phyloP scores from a whole-genome alignment of 1,284 basidiomycete species.

The Pseudozyma thailandica region DNA sequence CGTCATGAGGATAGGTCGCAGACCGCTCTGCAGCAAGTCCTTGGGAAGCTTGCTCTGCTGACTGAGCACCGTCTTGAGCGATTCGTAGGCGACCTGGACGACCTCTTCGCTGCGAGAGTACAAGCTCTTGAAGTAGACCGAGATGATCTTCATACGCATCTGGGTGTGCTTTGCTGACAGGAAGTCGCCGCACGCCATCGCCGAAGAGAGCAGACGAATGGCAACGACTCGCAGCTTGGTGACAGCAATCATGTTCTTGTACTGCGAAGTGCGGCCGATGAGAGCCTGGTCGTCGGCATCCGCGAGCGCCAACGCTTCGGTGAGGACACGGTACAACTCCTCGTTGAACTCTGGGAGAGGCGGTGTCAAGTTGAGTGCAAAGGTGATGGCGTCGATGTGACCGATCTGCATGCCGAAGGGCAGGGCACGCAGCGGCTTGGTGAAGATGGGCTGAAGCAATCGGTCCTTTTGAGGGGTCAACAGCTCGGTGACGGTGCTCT shows the following conservation, averaged over 20 bases:
- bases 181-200: constrained; percentile 94
- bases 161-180: constrained; percentile 59
- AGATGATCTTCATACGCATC: constrained; percentile 80
- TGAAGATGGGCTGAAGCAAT: constrained; percentile 88
- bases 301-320: constrained; percentile 92
- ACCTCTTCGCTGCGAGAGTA: constrained; percentile 94
- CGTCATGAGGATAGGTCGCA: constrained; percentile 97
- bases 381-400: constrained; percentile 96
- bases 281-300: constrained; percentile 92
- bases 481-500: constrained; percentile 80
- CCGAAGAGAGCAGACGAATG: constrained; percentile 89
- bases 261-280: constrained; percentile 77
- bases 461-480: constrained; percentile 87
- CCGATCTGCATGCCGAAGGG: constrained; percentile 97
- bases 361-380: constrained; percentile 81
- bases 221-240: constrained; percentile 94
- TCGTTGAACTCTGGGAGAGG: constrained; percentile 90
- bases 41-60: constrained; percentile 94
- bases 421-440: constrained; percentile 94
- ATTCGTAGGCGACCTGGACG: constrained; percentile 94
- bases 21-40: constrained; percentile 91
- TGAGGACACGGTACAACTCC: constrained; percentile 88
- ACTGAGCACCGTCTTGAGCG: constrained; percentile 83
- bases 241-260: constrained; percentile 85
- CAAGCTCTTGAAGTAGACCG: constrained; percentile 98